phyloP scores from a whole-genome alignment of 257 asterid species.

The Scutellaria minor region DNA sequence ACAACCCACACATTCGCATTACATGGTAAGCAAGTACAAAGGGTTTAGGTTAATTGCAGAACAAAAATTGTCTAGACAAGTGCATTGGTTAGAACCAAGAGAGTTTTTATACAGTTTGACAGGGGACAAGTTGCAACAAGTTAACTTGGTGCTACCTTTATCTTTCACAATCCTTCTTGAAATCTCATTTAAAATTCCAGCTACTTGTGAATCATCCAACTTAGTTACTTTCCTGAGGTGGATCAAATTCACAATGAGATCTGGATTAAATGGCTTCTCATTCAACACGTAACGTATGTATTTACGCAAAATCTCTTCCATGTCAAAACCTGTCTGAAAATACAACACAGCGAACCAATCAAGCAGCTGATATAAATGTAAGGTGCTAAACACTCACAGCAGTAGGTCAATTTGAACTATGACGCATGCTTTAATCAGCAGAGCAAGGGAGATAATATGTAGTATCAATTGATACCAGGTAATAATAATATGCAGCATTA shows the following conservation, averaged over 20 bases:
- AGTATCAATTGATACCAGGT: background rate
- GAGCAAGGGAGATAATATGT: background rate
- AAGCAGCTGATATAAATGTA: constrained; percentile 30
- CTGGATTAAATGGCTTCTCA: constrained; percentile 92
- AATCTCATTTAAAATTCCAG: constrained; percentile 81
- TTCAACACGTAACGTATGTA: constrained; percentile 88
- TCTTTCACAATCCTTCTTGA: constrained; percentile 87
- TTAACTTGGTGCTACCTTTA: constrained; percentile 61
- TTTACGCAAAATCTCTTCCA: constrained; percentile 84
- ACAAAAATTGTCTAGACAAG: background rate
- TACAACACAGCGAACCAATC: constrained; percentile 38
- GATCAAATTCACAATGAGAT: constrained; percentile 70
- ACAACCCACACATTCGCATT: constrained; percentile 13
- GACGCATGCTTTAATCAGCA: constrained; percentile 10
- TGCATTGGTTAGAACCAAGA: constrained; percentile 6
- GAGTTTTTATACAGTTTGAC: background rate
- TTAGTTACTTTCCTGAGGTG: constrained; percentile 75
- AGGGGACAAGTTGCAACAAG: constrained; percentile 25
- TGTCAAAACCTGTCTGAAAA: constrained; percentile 86
- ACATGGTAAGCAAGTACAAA: constrained; percentile 31
- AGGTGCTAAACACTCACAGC: constrained; percentile 13
- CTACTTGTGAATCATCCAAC: constrained; percentile 81
- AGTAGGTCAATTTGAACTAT: constrained; percentile 10
- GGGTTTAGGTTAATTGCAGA: constrained; percentile 1
- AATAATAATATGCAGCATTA: no score